Percentiles rank a stretch among this genome's conserved stretches.
phyloP scores from a whole-genome alignment of 2,329 filamentous ascomycete species.

The Keithomyces neogunnii region DNA sequence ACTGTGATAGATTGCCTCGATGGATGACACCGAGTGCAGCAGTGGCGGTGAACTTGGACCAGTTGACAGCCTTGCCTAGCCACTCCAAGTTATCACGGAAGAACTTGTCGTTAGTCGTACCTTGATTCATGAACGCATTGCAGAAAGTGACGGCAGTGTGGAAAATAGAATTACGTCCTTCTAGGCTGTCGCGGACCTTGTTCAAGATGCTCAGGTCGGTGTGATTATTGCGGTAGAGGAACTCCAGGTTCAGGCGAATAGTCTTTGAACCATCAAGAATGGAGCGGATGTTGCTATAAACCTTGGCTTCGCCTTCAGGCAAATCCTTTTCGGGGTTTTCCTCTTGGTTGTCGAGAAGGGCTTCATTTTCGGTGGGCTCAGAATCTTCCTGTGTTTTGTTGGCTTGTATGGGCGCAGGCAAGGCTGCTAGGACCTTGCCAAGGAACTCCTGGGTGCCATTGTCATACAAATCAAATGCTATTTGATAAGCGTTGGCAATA shows the following conservation, averaged over 20 bases:
- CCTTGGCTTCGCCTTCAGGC: constrained; percentile 44
- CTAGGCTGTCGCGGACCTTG: constrained; percentile 91
- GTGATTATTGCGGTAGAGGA: constrained; percentile 91
- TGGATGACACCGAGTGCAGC: constrained; percentile 95
- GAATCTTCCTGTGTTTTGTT: constrained; percentile 34
- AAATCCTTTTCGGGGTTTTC: constrained; percentile 47
- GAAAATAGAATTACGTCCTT: constrained; percentile 96
- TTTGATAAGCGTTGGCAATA: constrained; percentile 85
- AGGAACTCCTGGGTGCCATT: constrained; percentile 98
- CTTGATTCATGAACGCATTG: constrained; percentile 98
- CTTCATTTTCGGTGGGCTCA: constrained; percentile 36
- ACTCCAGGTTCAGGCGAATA: constrained; percentile 91
- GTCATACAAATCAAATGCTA: constrained; percentile 96
- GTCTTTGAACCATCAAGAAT: constrained; percentile 84
- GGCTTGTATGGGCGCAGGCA: constrained; percentile 48
- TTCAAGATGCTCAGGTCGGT: constrained; percentile 88
- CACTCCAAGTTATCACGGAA: constrained; percentile 97
- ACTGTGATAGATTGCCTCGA: constrained; percentile 87
- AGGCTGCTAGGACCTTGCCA: constrained; percentile 73
- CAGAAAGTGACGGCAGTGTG: constrained; percentile 95
- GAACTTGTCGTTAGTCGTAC: constrained; percentile 96
- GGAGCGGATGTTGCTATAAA: constrained; percentile 54
- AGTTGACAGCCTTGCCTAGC: constrained; percentile 97
- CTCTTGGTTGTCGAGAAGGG: constrained; percentile 40
- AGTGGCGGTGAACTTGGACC: constrained; percentile 98